Evolutionary conservation across 1,284 basidiomycete genomes (phyloP).

Genomic region (Fistulina hepatica): DNA sequence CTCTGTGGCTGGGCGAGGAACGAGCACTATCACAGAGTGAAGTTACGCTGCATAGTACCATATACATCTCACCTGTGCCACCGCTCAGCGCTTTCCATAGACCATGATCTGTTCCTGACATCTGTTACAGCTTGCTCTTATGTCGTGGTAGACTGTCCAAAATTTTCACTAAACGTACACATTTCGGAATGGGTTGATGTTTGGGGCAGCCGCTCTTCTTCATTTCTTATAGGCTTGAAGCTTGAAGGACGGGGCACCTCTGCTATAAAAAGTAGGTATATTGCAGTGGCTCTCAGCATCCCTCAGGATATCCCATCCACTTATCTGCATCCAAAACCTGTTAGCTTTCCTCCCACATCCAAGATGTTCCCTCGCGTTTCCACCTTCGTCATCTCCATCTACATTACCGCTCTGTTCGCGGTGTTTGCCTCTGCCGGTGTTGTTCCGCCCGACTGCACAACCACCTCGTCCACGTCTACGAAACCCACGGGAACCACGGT

Average conservation of each 20-base stretch:
- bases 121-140: neutral
- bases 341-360: too few species aligned
- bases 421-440: neutral
- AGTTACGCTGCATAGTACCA: too few species aligned
- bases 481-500: neutral
- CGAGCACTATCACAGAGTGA: too few species aligned
- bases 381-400: neutral
- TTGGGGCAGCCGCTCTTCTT: neutral
- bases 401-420: neutral
- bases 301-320: neutral
- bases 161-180: neutral
- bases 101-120: too few species aligned
- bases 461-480: neutral
- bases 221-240: too few species aligned
- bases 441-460: neutral
- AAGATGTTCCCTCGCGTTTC: slow-evolving; percentile 1
- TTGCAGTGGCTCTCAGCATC: neutral
- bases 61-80: too few species aligned
- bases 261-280: neutral
- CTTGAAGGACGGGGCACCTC: neutral
- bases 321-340: neutral
- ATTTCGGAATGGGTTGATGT: neutral
- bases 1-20: too few species aligned
- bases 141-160: neutral
- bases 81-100: too few species aligned